Base-by-base conservation (phyloP, 331 rosid species). In the Dryas integrifolia region DNA sequence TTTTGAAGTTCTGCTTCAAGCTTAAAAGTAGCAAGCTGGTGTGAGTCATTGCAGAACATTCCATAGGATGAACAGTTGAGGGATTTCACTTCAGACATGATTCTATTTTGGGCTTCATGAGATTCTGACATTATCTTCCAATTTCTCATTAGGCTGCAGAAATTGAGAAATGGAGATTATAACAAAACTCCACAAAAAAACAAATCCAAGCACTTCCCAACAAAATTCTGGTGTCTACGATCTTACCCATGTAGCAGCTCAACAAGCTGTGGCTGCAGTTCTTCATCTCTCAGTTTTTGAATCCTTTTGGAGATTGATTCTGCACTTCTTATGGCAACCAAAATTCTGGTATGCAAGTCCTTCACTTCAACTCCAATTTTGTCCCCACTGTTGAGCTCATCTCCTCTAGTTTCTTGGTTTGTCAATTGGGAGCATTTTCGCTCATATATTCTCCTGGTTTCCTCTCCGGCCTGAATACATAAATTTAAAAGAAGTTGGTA, bases 221-320 rank as follows among this genome's bases (percentile, higher is more conserved):
- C 14, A 55, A 47, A 15, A 46, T 66, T 57, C 26, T 7, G 15
- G 41, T 38, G 57, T 55, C 41, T 45, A 47, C 46, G 46, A 43
- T 49, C 65, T 55, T 80, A 80, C 83, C 83, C 77, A 41, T 57
- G 66, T n/a, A 75, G 55, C 9, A 80, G 76, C 69, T 80, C 77
- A 10, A 80, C 30, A 41, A 80, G 69, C 24, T 75, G 80, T 6
- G 80, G 80, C 50, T 64, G 80, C 71, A 80, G 48, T 52, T 80
- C 80, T 43, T 73, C 71, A 43, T 80, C 83, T 56, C 77, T 72
- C 8, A 80, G 80, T 14, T 57, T 70, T 43, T 63, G 58, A 1
- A 80, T 70, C 64, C 73, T 75, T 58, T 56, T 15, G 46, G 77
- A 75, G 60, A 75, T 75, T 40, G 73, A 80, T 16, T 70, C 77